phyloP scores from a whole-genome alignment of 345 rosid genomes.

The Salix suchowensis region DNA sequence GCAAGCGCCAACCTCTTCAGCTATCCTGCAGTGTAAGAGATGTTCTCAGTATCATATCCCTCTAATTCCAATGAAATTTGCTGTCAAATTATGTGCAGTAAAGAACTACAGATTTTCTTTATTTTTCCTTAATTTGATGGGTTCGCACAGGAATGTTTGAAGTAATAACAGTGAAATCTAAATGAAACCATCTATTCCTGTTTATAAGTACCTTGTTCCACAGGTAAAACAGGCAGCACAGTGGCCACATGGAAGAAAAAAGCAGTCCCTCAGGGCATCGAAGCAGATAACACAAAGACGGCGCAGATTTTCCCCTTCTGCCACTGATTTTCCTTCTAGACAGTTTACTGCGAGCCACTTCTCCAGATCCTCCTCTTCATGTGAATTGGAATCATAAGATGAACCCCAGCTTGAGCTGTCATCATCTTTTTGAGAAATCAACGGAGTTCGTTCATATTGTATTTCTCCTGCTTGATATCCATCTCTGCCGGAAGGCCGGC shows the following conservation, averaged over 20 bases:
- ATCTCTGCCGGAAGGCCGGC: constrained; percentile 11
- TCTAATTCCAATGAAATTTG: neutral
- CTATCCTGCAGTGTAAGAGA: constrained; percentile 35
- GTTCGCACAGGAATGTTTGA: neutral
- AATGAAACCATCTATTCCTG: neutral
- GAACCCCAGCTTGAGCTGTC: constrained; percentile 48
- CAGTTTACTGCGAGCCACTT: constrained; percentile 19
- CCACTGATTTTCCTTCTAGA: constrained; percentile 16
- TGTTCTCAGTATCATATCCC: neutral
- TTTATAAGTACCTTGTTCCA: constrained; percentile 44
- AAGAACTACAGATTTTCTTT: neutral
- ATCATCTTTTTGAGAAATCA: constrained; percentile 46
- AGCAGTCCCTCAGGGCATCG: constrained; percentile 50
- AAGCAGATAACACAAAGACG: constrained; percentile 42
- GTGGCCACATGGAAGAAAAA: constrained; percentile 74
- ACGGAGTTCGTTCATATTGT: constrained; percentile 31
- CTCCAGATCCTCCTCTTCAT: constrained; percentile 41
- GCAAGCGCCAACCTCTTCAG: constrained; percentile 71
- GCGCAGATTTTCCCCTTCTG: constrained; percentile 35
- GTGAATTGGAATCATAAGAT: constrained; percentile 47
- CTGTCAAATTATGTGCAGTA: no score
- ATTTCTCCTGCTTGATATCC: constrained; percentile 10
- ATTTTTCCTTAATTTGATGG: neutral
- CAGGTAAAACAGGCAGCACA: constrained; percentile 54
- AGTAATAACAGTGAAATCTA: neutral